These are phyloP conservation scores for Eruca vesicaria DNA, from an alignment of 441 rosid genomes.

Conservation along the genomic window DNA sequence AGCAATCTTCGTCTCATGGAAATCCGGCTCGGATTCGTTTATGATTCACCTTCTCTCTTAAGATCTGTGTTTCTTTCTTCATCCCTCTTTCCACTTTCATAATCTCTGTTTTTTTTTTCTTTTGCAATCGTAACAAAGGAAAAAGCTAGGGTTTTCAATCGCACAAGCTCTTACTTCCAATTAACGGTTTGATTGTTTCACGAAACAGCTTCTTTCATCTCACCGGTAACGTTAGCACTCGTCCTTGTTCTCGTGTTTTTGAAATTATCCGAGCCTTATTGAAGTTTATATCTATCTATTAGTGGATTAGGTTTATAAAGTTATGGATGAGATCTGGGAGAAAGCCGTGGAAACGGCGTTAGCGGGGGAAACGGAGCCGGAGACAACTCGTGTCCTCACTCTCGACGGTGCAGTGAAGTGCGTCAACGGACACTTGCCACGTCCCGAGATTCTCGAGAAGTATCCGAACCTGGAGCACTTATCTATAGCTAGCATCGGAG, in stretches of 20 bases:
- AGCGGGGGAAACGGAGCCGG: conserved; percentile 50
- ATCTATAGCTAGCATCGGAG: conserved; percentile 60
- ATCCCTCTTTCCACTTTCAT: neutral
- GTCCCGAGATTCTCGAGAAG: conserved; percentile 49
- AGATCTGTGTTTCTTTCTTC: neutral
- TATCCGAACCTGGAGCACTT: conserved; percentile 61
- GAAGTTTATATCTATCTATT: neutral
- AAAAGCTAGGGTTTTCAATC: neutral
- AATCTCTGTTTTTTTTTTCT: neutral
- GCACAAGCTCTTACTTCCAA: neutral
- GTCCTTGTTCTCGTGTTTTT: neutral
- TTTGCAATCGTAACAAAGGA: neutral
- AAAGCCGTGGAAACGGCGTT: conserved; percentile 63
- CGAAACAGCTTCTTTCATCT: neutral
- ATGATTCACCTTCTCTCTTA: neutral
- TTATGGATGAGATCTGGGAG: conserved; percentile 82
- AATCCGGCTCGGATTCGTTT: neutral
- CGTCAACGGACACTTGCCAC: conserved; percentile 53
- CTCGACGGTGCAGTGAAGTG: conserved; percentile 76
- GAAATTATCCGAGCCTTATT: neutral
- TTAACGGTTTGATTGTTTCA: neutral
- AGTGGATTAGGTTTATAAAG: neutral
- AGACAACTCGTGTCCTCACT: conserved; percentile 44
- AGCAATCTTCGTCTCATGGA: neutral
- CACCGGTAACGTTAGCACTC: neutral